These are phyloP conservation scores for Mortierella sp. DNA, from an alignment of 371 early-diverging fungal genomes.

Conservation along the genomic window DNA sequence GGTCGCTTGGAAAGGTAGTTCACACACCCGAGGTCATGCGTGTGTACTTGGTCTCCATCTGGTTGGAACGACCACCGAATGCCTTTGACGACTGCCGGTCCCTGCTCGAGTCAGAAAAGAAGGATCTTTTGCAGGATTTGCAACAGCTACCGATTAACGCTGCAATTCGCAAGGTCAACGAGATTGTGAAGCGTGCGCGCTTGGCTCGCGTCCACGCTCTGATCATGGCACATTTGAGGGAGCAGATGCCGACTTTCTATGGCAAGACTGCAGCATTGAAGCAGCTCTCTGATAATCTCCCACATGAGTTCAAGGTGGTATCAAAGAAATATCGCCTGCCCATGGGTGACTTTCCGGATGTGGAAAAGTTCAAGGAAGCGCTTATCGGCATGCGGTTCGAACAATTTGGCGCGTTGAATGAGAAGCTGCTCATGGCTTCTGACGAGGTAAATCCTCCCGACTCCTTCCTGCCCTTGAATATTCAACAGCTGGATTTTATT, in stretches of 20 bases:
- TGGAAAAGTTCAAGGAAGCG: slow-evolving; percentile 56
- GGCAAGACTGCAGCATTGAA: slow-evolving; percentile 73
- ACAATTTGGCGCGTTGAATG: slow-evolving; percentile 51
- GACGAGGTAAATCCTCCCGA: slow-evolving; percentile 55
- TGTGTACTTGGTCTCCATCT: slow-evolving; percentile 87
- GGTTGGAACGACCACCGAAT: slow-evolving; percentile 80
- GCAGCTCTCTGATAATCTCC: slow-evolving; percentile 67
- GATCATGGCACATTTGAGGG: slow-evolving; percentile 81
- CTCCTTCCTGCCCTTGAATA: too few species aligned
- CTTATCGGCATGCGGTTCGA: slow-evolving; percentile 53
- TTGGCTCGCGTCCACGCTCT: slow-evolving; percentile 86
- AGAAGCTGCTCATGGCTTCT: slow-evolving; percentile 42
- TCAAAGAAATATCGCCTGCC: slow-evolving; percentile 66
- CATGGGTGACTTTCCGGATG: slow-evolving; percentile 67
- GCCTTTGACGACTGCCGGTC: slow-evolving; percentile 78
- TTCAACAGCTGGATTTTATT: too few species aligned
- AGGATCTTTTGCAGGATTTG: slow-evolving; percentile 81
- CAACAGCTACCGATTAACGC: slow-evolving; percentile 84
- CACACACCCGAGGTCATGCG: slow-evolving; percentile 91
- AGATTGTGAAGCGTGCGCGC: slow-evolving; percentile 90
- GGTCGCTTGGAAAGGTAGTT: slow-evolving; percentile 92
- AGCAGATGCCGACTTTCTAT: slow-evolving; percentile 85
- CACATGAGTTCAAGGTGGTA: slow-evolving; percentile 64
- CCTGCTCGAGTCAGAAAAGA: slow-evolving; percentile 80
- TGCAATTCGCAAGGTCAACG: slow-evolving; percentile 90